phyloP scores from a whole-genome alignment of 768 basidiomycete genomes.

The Lactarius indigo region DNA sequence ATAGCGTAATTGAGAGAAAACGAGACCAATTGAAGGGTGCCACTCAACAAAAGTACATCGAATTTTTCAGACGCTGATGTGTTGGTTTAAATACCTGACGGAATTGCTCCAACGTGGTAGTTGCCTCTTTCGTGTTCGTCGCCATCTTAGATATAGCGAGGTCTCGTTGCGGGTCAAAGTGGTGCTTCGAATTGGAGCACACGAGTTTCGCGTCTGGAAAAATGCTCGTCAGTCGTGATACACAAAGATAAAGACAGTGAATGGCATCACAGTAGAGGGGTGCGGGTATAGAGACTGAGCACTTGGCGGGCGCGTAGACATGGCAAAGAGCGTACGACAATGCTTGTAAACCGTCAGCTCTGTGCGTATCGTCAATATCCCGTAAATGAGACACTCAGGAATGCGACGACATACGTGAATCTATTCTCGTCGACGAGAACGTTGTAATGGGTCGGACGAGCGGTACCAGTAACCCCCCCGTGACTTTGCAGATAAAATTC shows the following conservation, averaged over 20 bases:
- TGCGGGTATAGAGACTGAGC: conserved; percentile 79
- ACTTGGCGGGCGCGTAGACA: conserved; percentile 75
- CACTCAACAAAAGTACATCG: conserved; percentile 38
- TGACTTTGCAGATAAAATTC: conserved; percentile 81
- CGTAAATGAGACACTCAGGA: not conserved
- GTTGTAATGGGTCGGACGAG: conserved; percentile 59
- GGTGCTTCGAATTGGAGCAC: conserved; percentile 76
- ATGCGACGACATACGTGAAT: conserved; percentile 46
- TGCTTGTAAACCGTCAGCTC: conserved; percentile 67
- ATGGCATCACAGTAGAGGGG: conserved; percentile 71
- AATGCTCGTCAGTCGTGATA: not conserved
- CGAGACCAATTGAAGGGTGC: not conserved
- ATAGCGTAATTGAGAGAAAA: not conserved
- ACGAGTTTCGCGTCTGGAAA: conserved; percentile 68
- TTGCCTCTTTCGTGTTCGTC: conserved; percentile 34
- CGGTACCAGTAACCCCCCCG: conserved; percentile 78
- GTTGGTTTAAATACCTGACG: conserved; percentile 54
- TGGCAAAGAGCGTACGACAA: conserved; percentile 76
- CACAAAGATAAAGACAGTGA: not conserved
- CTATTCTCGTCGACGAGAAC: conserved; percentile 52
- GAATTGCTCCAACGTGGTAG: conserved; percentile 41
- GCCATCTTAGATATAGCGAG: conserved; percentile 57
- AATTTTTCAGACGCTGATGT: conserved; percentile 43
- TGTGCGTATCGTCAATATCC: conserved; percentile 31
- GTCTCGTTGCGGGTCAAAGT: conserved; percentile 64